A percentile compares a stretch with the other conserved stretches of the same genome.
Conservation (phyloP, 140 eudicot species). For the Ambrosia hybrid region DNA sequence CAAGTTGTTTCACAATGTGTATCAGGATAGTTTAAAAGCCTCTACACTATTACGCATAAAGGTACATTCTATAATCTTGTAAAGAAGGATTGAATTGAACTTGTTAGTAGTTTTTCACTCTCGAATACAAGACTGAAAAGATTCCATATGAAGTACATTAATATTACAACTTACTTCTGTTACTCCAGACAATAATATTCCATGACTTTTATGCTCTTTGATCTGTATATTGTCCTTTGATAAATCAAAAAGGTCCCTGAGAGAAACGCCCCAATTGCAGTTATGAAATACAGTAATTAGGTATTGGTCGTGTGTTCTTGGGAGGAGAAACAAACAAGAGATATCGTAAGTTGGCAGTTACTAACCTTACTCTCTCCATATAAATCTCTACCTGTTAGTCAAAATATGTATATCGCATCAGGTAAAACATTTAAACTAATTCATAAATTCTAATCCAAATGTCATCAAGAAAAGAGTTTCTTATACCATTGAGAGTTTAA, state of each 20-base stretch:
- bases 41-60: constrained; percentile 5
- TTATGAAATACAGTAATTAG: neutral
- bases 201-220: constrained; percentile 79
- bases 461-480: constrained; percentile 11
- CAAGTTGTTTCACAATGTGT: neutral
- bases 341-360: constrained; percentile 17
- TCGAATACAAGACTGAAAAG: constrained; percentile 7
- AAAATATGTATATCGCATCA: neutral
- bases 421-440: constrained; percentile 1
- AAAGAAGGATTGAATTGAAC: constrained; percentile 3
- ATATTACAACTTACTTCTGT: constrained; percentile 57
- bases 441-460: constrained; percentile 6
- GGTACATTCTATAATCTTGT: constrained; percentile 15
- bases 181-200: constrained; percentile 67
- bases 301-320: neutral
- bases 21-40: neutral
- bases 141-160: neutral
- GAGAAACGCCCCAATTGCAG: constrained; percentile 5
- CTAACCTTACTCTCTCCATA: constrained; percentile 95
- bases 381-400: constrained; percentile 83
- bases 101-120: constrained; percentile 1
- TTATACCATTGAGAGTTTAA: constrained; percentile 79
- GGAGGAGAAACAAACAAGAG: constrained; percentile 5
- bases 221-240: constrained; percentile 91
- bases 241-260: constrained; percentile 88